Conservation (phyloP, 306 rosid genomes). For the Cicer yamashitae region DNA sequence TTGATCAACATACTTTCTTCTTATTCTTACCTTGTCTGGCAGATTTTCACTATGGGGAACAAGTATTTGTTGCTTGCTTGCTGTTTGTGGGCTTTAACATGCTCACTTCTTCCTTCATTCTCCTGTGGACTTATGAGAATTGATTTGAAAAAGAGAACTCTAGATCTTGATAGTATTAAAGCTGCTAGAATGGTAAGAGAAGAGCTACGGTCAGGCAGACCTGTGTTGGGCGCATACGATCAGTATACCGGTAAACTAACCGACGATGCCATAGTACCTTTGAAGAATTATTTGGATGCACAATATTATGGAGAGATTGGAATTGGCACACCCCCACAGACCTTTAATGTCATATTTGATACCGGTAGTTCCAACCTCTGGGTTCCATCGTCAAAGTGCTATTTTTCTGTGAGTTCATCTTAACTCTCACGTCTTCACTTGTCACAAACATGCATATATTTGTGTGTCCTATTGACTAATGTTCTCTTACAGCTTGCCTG, state of each 20-base stretch:
- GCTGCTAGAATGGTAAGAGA: conserved; percentile 58
- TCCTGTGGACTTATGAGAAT: conserved; percentile 69
- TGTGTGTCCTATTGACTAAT: conserved; percentile 18
- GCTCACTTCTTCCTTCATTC: conserved; percentile 63
- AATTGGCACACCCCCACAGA: conserved; percentile 87
- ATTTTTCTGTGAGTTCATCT: conserved; percentile 70
- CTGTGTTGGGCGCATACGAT: conserved; percentile 43
- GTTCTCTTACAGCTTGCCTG: conserved; percentile 66
- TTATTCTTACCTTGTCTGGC: conserved; percentile 24
- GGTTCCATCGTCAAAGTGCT: conserved; percentile 88
- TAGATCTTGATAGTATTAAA: conserved; percentile 64
- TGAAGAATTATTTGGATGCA: conserved; percentile 81
- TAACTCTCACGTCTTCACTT: conserved; percentile 14
- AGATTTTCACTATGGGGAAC: conserved; percentile 61
- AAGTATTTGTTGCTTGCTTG: conserved; percentile 54
- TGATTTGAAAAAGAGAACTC: conserved; percentile 68
- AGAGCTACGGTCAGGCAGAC: conserved; percentile 43
- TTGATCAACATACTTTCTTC: background rate
- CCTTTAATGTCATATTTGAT: conserved; percentile 81
- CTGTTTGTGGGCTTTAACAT: conserved; percentile 66
- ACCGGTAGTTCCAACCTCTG: conserved; percentile 89
- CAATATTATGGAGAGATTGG: conserved; percentile 91
- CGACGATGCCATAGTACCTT: conserved; percentile 60
- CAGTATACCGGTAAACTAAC: conserved; percentile 36
- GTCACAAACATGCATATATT: background rate